A percentile compares a stretch with the other conserved stretches of the same genome.
These are phyloP conservation scores for Talaromyces sp. DNA, from an alignment of 2,329 filamentous ascomycete genomes.

Conservation along the genomic window DNA sequence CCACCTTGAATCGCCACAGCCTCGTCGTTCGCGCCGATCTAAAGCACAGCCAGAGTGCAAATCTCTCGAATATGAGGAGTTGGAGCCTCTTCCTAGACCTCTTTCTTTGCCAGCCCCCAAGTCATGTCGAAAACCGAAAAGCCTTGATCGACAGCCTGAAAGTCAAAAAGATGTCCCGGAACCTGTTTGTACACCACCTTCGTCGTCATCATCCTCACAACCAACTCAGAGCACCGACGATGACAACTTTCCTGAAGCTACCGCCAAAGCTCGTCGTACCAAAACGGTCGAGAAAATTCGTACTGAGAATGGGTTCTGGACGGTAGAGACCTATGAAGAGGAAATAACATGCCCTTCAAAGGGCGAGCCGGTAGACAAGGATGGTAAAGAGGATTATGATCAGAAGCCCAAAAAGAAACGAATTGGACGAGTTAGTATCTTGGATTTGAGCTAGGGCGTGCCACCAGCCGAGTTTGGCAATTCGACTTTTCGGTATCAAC, in stretches of 20 bases:
- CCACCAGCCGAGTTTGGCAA: not conserved
- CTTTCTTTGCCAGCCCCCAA: not conserved
- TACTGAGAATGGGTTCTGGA: conserved; percentile 22
- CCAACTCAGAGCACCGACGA: not conserved
- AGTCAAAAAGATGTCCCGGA: not conserved
- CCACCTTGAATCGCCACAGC: not conserved
- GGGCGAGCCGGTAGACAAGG: conserved; percentile 5
- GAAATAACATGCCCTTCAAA: conserved; percentile 11
- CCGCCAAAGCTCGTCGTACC: not conserved
- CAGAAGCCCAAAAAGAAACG: conserved; percentile 22
- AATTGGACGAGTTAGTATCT: conserved; percentile 29
- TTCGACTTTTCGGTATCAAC: not conserved
- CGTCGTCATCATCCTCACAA: not conserved
- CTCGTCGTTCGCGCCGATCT: not conserved
- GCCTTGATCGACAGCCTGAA: not conserved
- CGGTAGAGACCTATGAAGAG: conserved; percentile 12
- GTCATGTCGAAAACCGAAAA: not conserved
- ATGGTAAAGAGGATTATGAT: conserved; percentile 5
- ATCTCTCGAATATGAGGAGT: not conserved
- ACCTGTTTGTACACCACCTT: not conserved
- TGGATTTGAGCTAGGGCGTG: conserved; percentile 23
- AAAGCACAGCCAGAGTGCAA: not conserved
- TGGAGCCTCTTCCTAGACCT: not conserved
- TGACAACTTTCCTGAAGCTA: not conserved
- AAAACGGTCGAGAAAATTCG: conserved; percentile 18